Base-by-base conservation (phyloP, 2,329 filamentous ascomycete genomes). In the Aschersonia sp. region DNA sequence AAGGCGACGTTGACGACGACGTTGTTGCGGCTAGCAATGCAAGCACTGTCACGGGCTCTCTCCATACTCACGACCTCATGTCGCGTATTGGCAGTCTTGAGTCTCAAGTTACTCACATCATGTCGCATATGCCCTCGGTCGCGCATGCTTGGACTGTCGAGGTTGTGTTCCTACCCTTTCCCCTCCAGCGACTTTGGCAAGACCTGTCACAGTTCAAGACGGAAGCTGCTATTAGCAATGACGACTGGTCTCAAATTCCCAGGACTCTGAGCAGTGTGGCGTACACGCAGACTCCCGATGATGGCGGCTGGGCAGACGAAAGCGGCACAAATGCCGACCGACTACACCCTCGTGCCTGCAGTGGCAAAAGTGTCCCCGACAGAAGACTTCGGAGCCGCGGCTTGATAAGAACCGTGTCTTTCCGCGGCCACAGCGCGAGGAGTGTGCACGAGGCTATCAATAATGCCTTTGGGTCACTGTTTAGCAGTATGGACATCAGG, bases 311-410 rank as follows among this genome's bases (percentile, higher is more conserved):
- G 72, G 61, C 62, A 4, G 51, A 43, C 12, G 35, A 38, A 7
- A n/a, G 6, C 73, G 72, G 61, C 63, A 5, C 51, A 52, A 6
- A 61, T 69, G 71, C 70, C 12, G 77, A 80, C 28, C 84, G 82
- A 77, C 66, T 88, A 29, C 69, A 81, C 42, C 78, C 84, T 1
- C 81, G 79, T 54, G 85, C 84, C 1, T 88, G 80, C 57, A 74
- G 75, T 3, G 70, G 75, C 3, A 75, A 75, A 35, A 78, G 78
- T 44, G 63, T 76, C 10, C 73, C 85, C 38, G 84, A 85, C 56
- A 74, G 79, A 60, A 74, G 85, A n/a, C 71, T 91, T n/a, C 74
- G 73, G 51, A 89, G 85, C 58, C 76, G 85, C 48, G 85, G 85
- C 1, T 69, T 89, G 7, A 73, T 89, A 41, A 78, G 78, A 55